These are phyloP conservation scores for Coniella lustricola DNA, from an alignment of 2,329 filamentous ascomycete genomes.

Conservation along the genomic window DNA sequence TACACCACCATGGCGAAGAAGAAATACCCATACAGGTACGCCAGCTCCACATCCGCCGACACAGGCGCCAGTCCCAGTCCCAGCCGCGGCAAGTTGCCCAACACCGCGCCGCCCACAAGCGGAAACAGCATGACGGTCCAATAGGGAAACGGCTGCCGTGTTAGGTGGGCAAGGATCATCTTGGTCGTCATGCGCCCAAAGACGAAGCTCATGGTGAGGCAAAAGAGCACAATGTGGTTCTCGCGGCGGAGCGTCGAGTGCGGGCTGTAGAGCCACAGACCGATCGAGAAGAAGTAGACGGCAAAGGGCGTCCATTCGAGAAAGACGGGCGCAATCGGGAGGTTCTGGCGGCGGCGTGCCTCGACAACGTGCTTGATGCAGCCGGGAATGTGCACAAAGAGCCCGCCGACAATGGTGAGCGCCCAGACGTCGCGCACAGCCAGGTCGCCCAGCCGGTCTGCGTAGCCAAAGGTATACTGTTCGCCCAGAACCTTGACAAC, in stretches of 20 bases:
- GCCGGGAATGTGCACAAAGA: conserved; percentile 75
- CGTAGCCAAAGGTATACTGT: conserved; percentile 43
- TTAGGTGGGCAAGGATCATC: conserved; percentile 94
- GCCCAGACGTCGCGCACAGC: conserved; percentile 89
- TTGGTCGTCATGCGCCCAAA: conserved; percentile 98
- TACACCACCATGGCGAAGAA: conserved; percentile 79
- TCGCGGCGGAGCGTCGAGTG: conserved; percentile 73
- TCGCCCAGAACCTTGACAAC: conserved; percentile 63
- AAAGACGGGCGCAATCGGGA: conserved; percentile 76
- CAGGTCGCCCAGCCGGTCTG: conserved; percentile 57
- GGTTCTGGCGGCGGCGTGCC: conserved; percentile 63
- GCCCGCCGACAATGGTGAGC: conserved; percentile 56
- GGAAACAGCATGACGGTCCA: conserved; percentile 91
- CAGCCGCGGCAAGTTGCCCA: conserved; percentile 75
- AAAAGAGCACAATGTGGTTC: conserved; percentile 88
- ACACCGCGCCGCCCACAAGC: conserved; percentile 73
- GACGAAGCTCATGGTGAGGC: conserved; percentile 89
- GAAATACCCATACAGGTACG: conserved; percentile 81
- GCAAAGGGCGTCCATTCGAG: conserved; percentile 90
- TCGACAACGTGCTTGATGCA: conserved; percentile 81
- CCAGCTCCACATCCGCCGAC: conserved; percentile 59
- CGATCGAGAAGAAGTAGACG: conserved; percentile 67
- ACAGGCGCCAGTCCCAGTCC: conserved; percentile 63
- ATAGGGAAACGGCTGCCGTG: conserved; percentile 88
- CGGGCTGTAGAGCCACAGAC: conserved; percentile 83